Evolutionary conservation across 768 basidiomycete species (phyloP), one percentile per base, ranked within the genome.

Genomic region (Clavaria fumosa): DNA sequence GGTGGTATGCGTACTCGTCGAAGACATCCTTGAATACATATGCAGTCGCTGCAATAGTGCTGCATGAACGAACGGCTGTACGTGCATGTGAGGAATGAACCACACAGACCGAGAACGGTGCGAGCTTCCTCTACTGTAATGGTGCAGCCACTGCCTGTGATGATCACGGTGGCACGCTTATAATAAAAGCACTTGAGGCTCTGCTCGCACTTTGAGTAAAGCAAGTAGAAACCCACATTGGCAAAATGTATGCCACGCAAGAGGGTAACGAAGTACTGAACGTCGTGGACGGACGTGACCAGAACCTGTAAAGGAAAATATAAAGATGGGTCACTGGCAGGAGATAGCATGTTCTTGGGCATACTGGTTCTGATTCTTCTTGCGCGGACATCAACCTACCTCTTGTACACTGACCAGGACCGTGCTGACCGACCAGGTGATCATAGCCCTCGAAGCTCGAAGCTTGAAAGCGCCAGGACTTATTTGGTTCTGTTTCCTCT

Each of bases 91-190:
- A n/a, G n/a, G n/a, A n/a, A n/a, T n/a, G n/a, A n/a, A n/a, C 6
- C 37, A 2, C 14, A 11, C 15, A 32, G 34, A 34, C 90, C 90
- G 20, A 81, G 63, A 5, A 93, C 61, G 1, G 80, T 76, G 23
- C 80, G 68, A 1, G 82, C 75, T 53, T 95, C 89, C 58, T 96
- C 88, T 7, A 86, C 88, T 14, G 72, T 71, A 20, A 95, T 67
- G 9, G 71, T 70, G 44, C 95, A 58, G 1, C 88, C 90, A 27
- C 64, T 61, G 12, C 67, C 60, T 17, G 72, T 67, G n/a, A 89
- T 66, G 9, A 68, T 74, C 31, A 95, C 61, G 1, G 73, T 79
- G 11, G 83, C 90, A 44, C 76, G 67, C 82, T 85, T 47, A 30
- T 28, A 17, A 11, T 43, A 19, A 31, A 33, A 12, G 31, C 26